phyloP scores from a whole-genome alignment of 1,284 basidiomycete genomes.

The Meripilus lineatus region DNA sequence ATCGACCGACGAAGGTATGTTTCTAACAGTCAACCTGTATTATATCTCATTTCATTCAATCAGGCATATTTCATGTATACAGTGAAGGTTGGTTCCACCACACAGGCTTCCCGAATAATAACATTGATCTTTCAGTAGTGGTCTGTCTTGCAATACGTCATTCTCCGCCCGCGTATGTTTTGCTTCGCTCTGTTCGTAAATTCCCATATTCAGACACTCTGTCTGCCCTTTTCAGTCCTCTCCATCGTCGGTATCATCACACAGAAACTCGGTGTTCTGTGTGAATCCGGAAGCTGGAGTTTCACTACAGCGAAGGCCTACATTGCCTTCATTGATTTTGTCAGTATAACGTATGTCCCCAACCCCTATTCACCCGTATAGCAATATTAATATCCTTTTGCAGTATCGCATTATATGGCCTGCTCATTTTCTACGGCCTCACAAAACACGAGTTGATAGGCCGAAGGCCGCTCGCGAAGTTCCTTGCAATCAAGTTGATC shows the following conservation, averaged over 20 bases:
- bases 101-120: too few relatives aligned
- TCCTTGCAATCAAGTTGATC: conserved; percentile 78
- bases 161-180: conserved; percentile 63
- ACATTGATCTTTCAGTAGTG: too few relatives aligned
- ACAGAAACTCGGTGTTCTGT: conserved; percentile 61
- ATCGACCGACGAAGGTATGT: conserved; percentile 71
- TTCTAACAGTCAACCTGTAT: neutral
- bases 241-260: conserved; percentile 78
- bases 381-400: neutral
- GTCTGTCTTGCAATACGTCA: conserved; percentile 81
- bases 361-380: conserved; percentile 6
- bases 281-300: conserved; percentile 56
- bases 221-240: conserved; percentile 19
- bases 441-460: conserved; percentile 74
- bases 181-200: neutral
- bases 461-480: conserved; percentile 77
- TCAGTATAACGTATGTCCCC: conserved; percentile 66
- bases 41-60: neutral
- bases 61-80: conserved; percentile 87
- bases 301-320: conserved; percentile 68
- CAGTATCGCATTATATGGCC: conserved; percentile 74
- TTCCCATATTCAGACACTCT: neutral
- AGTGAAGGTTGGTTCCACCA: conserved; percentile 51
- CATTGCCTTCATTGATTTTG: conserved; percentile 65
- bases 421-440: conserved; percentile 78